Conservation (phyloP, 2,329 filamentous ascomycete species). For the Albifimbria verrucaria region DNA sequence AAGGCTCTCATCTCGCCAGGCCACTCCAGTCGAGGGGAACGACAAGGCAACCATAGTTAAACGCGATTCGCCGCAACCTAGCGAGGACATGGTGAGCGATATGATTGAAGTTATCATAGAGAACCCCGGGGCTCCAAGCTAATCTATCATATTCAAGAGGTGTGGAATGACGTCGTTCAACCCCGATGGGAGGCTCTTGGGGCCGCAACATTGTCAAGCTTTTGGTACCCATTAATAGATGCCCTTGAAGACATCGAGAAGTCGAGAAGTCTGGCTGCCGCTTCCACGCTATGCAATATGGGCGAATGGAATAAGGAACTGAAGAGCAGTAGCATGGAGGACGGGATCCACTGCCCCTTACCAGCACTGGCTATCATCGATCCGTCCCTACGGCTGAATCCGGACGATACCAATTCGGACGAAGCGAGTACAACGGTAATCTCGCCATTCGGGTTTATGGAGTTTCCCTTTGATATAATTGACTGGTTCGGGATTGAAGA, state of each 20-base stretch:
- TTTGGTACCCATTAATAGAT: background rate
- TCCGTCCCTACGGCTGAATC: background rate
- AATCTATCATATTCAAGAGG: background rate
- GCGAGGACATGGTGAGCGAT: background rate
- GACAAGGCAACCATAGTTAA: background rate
- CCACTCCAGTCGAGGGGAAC: background rate
- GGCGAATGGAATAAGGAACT: background rate
- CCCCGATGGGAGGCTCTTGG: background rate
- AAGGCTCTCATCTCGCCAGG: conserved; percentile 4
- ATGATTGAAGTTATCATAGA: background rate
- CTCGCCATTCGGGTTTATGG: background rate
- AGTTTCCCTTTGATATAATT: background rate
- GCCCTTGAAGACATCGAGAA: background rate
- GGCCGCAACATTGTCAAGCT: background rate
- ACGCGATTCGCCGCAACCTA: background rate
- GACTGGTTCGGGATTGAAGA: background rate
- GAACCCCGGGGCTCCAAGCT: background rate
- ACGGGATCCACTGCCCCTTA: background rate
- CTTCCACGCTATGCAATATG: background rate
- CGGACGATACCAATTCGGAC: background rate
- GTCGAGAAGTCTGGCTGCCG: background rate
- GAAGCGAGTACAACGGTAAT: background rate
- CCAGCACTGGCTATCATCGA: background rate
- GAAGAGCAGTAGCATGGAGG: background rate
- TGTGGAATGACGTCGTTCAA: background rate